Base-by-base conservation (phyloP, 202 grass and related monocot genomes). In the Saccharum hybrid region DNA sequence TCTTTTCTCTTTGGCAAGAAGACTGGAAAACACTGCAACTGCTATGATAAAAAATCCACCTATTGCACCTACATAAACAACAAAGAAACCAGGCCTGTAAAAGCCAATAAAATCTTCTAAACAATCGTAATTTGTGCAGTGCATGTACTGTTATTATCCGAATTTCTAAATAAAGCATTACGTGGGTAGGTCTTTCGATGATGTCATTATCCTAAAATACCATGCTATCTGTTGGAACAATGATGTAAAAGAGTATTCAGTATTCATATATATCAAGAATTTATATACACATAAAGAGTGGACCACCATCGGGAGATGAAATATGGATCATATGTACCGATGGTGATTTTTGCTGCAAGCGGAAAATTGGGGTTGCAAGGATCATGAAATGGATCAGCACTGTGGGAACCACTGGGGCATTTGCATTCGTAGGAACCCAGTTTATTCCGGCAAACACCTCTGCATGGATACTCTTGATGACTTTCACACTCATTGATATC, bases 401-500 rank as follows among this genome's bases (percentile, higher is more conserved):
- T 71, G 8, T 18, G 30, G 31, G 19, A 71, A 36, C 66, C 18
- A 0, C 15, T 26, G 19, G 52, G 74, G 41, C 83, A 79, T 30
- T 28, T 49, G 12, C 75, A 79, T 51, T 79, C 66, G 2, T 85
- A 79, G 8, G 19, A 85, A 78, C 83, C 83, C 11, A 7, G 22
- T 16, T 6, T 79, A 23, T 85, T 79, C 13, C 3, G 31, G 66
- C 75, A 79, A 34, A 28, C 30, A 4, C 82, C 82, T 22, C 33
- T 5, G 31, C 82, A 84, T 46, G 74, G 39, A 18, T 79, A 71
- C 0, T 21, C 12, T 1, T 63, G 7, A 2, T 39, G 30, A 2
- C 13, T 54, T 37, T 78, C 38, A 28, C 83, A 85, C n/a, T 85
- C 83, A 8, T 85, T 23, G 14, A 85, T 62, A 71, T 85, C 66